phyloP scores from a whole-genome alignment of 371 early-diverging fungal genomes.

The Syncephalastrum monosporum region DNA sequence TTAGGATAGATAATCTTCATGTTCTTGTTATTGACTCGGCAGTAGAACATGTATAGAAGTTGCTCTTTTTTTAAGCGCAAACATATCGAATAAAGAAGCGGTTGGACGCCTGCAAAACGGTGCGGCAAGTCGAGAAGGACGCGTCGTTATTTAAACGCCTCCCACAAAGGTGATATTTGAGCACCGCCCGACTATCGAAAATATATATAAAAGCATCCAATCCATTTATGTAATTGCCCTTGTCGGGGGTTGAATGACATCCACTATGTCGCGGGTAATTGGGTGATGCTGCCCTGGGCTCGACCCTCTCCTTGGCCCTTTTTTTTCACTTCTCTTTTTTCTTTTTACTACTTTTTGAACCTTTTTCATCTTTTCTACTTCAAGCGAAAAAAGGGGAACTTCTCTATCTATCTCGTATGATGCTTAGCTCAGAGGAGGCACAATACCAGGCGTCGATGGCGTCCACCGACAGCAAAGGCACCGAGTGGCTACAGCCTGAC shows the following conservation, averaged over 20 bases:
- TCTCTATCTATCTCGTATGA: not conserved
- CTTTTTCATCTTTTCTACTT: no score
- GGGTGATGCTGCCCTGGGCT: constrained; percentile 5
- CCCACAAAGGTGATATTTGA: no score
- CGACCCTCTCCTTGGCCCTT: constrained; percentile 5
- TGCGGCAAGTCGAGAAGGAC: no score
- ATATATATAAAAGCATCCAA: not conserved
- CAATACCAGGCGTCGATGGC: not conserved
- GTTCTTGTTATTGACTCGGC: no score
- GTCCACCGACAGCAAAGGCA: not conserved
- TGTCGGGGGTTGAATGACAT: not conserved
- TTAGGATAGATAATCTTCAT: no score
- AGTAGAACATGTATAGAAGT: no score
- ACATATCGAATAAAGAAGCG: no score
- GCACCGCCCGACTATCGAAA: no score
- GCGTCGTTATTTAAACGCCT: no score
- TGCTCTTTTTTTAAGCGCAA: no score
- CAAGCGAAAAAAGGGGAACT: no score
- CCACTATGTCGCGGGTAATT: constrained; percentile 1
- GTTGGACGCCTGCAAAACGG: no score
- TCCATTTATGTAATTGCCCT: not conserved
- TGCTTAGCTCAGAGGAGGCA: constrained; percentile 10
- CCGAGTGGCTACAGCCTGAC: constrained; percentile 11
- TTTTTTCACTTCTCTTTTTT: constrained; percentile 3
- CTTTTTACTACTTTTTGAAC: not conserved